phyloP scores from a whole-genome alignment of 2,329 filamentous ascomycete species.

The Aspergillus hortae region DNA sequence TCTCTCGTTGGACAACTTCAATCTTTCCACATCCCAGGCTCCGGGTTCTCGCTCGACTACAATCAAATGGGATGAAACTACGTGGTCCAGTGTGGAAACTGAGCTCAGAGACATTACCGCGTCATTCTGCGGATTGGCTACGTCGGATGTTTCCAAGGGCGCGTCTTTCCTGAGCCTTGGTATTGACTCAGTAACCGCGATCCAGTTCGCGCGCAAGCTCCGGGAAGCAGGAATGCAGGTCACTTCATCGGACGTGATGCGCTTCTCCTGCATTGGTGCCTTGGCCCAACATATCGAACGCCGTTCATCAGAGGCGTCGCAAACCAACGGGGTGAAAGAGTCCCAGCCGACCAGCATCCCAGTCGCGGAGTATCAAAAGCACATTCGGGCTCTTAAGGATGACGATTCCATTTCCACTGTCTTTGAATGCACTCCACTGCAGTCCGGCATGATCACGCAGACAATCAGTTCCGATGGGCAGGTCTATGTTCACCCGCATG shows the following conservation, averaged over 20 bases:
- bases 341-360: not conserved
- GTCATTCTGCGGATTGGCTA: constrained; percentile 21
- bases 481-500: constrained; percentile 74
- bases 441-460: constrained; percentile 77
- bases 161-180: constrained; percentile 32
- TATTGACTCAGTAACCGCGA: constrained; percentile 32
- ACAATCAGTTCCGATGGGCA: constrained; percentile 51
- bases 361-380: constrained; percentile 9
- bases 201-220: constrained; percentile 30
- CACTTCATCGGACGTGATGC: constrained; percentile 35
- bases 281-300: constrained; percentile 20
- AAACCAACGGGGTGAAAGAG: constrained; percentile 5
- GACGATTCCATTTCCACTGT: constrained; percentile 21
- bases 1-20: constrained; percentile 22
- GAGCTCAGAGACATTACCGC: constrained; percentile 21
- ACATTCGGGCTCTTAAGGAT: constrained; percentile 14
- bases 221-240: constrained; percentile 23
- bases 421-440: constrained; percentile 67
- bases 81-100: constrained; percentile 21
- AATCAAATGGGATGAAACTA: constrained; percentile 15
- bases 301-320: not conserved
- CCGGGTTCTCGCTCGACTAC: not conserved
- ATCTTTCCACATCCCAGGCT: constrained; percentile 9
- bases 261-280: constrained; percentile 27
- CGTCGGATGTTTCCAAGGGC: constrained; percentile 22